Evolutionary conservation across 805 yeast genomes (phyloP).

Genomic region (Candida patagonica): DNA sequence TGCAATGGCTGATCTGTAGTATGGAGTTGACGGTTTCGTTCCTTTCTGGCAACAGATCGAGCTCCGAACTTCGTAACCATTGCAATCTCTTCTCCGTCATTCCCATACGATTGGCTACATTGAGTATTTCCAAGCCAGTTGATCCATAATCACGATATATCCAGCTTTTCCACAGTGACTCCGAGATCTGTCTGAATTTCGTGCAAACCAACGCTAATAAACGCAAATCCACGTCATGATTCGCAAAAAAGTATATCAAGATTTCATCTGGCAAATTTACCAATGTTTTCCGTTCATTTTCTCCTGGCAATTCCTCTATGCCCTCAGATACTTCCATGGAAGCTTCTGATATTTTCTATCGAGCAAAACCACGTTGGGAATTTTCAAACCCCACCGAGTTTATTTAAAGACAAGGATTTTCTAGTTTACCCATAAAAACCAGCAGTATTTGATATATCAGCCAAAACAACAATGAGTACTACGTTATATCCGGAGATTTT

Average conservation of each 20-base stretch:
- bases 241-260: not conserved
- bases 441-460: too few species aligned
- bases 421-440: too few species aligned
- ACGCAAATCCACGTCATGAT: not conserved
- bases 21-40: too few species aligned
- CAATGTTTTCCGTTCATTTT: too few species aligned
- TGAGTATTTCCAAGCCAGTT: not conserved
- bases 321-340: not conserved
- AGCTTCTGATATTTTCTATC: not conserved
- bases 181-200: not conserved
- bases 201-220: not conserved
- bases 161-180: not conserved
- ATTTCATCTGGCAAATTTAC: constrained; percentile 3
- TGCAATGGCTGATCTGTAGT: too few species aligned
- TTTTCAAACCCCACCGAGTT: too few species aligned
- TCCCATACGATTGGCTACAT: too few species aligned
- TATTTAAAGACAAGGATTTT: too few species aligned
- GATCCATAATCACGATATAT: not conserved
- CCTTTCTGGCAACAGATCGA: too few species aligned
- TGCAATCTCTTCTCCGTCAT: too few species aligned
- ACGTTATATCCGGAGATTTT: constrained; percentile 22
- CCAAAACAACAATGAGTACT: not conserved
- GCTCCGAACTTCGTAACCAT: too few species aligned
- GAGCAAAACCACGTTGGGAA: too few species aligned
- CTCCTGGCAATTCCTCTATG: not conserved